A percentile compares a stretch with the other conserved stretches of the same genome.
Conservation (phyloP, 148 eudicot species). For the Cornus controversa region DNA sequence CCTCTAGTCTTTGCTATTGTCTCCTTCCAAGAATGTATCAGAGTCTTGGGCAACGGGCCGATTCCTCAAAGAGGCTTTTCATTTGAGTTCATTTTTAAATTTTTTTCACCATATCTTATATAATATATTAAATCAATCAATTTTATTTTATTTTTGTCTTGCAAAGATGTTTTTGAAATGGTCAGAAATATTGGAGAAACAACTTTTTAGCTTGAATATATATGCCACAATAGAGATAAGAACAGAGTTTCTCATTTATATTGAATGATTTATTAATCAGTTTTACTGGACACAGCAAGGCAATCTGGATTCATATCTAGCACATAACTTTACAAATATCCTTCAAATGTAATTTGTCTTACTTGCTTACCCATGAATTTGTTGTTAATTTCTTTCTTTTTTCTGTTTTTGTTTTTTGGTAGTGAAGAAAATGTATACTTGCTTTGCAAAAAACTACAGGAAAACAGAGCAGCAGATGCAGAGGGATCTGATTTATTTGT, state of each 20-base stretch:
- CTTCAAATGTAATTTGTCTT: too few relatives aligned
- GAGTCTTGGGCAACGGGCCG: background rate
- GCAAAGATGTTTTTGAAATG: background rate
- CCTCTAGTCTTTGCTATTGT: background rate
- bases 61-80: background rate
- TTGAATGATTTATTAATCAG: background rate
- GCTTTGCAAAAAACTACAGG: conserved; percentile 64
- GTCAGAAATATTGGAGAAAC: background rate
- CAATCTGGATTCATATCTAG: background rate
- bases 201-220: background rate
- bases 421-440: conserved; percentile 91
- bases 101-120: too few relatives aligned
- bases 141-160: too few relatives aligned
- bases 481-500: conserved; percentile 76
- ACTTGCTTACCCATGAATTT: too few relatives aligned
- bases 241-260: too few relatives aligned
- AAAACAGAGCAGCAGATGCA: conserved; percentile 49
- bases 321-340: background rate
- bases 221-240: background rate
- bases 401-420: conserved; percentile 8
- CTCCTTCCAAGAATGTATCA: background rate
- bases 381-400: background rate
- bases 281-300: background rate
- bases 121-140: too few relatives aligned
- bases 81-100: too few relatives aligned